Conservation (phyloP, 192 early-diverging fungal genomes). For the Pecoramyces ruminantium region DNA sequence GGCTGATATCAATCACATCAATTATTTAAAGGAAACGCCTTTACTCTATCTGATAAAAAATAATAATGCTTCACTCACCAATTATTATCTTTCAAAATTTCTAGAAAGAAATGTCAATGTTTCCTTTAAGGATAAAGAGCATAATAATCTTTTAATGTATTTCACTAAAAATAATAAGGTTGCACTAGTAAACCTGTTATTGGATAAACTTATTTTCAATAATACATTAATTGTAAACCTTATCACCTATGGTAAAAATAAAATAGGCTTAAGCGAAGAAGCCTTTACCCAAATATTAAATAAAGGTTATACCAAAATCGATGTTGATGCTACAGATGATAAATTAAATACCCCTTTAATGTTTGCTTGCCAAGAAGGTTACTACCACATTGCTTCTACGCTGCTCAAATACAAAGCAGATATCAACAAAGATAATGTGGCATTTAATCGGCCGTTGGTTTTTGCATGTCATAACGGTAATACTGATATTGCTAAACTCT, state of each 20-base stretch:
- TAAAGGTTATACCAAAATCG: neutral
- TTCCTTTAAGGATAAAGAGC: neutral
- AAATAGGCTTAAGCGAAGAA: neutral
- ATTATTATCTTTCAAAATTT: neutral
- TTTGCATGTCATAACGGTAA: neutral
- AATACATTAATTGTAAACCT: neutral
- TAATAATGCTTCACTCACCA: neutral
- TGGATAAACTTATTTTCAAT: neutral
- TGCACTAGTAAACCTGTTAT: neutral
- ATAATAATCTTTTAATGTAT: neutral
- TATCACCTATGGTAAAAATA: neutral
- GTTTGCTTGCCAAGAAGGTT: neutral
- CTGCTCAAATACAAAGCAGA: neutral
- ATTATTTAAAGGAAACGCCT: neutral
- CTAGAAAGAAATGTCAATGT: neutral
- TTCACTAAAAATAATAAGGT: neutral
- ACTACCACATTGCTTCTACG: neutral
- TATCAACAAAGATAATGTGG: neutral
- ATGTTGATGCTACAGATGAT: neutral
- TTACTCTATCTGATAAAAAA: neutral
- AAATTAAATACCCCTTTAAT: neutral
- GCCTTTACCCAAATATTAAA: neutral
- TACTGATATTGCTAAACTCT: neutral
- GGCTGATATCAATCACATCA: neutral
- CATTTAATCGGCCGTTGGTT: neutral